A percentile compares a stretch with the other conserved stretches of the same genome.
phyloP scores from a whole-genome alignment of 768 basidiomycete genomes.

The Russula ochroleuca region DNA sequence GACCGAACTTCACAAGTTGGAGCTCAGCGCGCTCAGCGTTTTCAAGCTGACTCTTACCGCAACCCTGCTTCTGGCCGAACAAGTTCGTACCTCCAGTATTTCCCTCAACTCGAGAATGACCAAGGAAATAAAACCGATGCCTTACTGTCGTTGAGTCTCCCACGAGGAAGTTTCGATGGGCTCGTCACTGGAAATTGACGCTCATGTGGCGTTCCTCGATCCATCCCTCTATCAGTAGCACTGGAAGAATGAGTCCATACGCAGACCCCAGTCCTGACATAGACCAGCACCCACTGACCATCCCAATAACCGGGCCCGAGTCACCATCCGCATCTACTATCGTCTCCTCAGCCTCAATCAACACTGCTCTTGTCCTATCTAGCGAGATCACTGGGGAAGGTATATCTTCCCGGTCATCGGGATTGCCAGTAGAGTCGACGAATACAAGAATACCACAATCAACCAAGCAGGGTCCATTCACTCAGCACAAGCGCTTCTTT shows the following conservation, averaged over 20 bases:
- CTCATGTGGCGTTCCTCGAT: not conserved
- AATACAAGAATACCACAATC: not conserved
- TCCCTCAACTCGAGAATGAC: no score
- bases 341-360: not conserved
- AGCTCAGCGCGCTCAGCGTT: no score
- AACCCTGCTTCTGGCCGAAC: no score
- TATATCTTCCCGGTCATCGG: not conserved
- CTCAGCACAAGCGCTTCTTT: constrained; percentile 18
- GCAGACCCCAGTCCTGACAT: not conserved
- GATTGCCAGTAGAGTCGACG: not conserved
- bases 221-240: not conserved
- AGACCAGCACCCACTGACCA: not conserved
- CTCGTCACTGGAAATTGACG: not conserved
- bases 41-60: no score
- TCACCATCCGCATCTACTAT: constrained; percentile 1
- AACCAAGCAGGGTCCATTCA: not conserved
- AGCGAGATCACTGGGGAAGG: not conserved
- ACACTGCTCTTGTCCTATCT: not conserved
- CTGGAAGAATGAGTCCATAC: not conserved
- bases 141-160: not conserved
- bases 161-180: not conserved
- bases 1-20: no score
- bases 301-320: not conserved
- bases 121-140: no score
- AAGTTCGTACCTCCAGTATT: no score